Conservation (phyloP, 2,329 filamentous ascomycete genomes). For the Aspergillus latus region DNA sequence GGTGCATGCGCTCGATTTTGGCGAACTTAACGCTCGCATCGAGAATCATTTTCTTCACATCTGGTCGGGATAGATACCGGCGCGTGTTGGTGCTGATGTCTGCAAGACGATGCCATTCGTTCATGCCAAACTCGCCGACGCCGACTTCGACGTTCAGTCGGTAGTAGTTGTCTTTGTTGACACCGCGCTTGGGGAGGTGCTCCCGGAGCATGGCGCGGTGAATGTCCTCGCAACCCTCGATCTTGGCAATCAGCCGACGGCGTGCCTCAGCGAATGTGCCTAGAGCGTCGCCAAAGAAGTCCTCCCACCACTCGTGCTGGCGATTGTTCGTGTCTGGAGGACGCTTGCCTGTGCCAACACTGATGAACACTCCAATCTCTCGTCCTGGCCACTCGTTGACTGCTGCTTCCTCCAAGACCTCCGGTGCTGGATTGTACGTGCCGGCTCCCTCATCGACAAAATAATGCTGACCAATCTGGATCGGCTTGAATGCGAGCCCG, state of each 20-base stretch:
- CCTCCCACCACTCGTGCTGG: slow-evolving; percentile 85
- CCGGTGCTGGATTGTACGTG: slow-evolving; percentile 85
- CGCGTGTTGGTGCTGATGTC: slow-evolving; percentile 93
- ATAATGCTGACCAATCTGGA: slow-evolving; percentile 86
- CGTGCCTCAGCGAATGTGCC: slow-evolving; percentile 91
- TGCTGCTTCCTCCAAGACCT: slow-evolving; percentile 83
- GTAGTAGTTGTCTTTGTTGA: slow-evolving; percentile 89
- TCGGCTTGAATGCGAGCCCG: slow-evolving; percentile 91
- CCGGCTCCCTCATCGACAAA: slow-evolving; percentile 93
- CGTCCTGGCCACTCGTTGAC: slow-evolving; percentile 94
- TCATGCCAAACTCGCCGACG: slow-evolving; percentile 97
- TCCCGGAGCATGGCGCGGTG: slow-evolving; percentile 84
- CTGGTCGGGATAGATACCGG: slow-evolving; percentile 72
- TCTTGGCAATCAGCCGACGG: slow-evolving; percentile 80
- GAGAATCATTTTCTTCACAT: slow-evolving; percentile 74
- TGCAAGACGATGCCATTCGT: slow-evolving; percentile 91
- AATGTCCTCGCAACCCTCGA: slow-evolving; percentile 90
- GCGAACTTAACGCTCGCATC: slow-evolving; percentile 77
- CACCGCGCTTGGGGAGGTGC: slow-evolving; percentile 71
- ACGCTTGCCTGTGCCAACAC: slow-evolving; percentile 89
- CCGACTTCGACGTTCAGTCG: slow-evolving; percentile 96
- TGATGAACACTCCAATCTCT: slow-evolving; percentile 88
- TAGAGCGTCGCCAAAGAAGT: slow-evolving; percentile 68
- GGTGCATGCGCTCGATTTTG: slow-evolving; percentile 75
- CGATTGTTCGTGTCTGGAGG: slow-evolving; percentile 67